Evolutionary conservation across 2,329 filamentous ascomycete species (phyloP), one percentile per base, ranked within the genome.

Genomic region (Coniella lustricola): DNA sequence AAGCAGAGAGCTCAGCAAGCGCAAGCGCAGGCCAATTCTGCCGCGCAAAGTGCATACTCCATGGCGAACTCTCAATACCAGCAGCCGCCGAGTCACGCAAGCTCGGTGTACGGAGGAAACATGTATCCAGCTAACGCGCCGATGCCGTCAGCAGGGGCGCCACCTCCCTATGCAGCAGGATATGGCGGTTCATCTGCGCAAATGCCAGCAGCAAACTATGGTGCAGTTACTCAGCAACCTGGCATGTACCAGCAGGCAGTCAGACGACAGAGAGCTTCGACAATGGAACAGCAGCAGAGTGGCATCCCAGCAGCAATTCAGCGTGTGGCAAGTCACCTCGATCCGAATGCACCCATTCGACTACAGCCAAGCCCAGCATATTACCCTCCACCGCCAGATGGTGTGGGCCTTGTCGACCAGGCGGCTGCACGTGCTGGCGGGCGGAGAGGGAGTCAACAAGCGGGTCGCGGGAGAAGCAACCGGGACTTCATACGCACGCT

Each of bases 301-400:
- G 91, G 91, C 2, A 95, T 98, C 51, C 93, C 93, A 4, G 84
- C 87, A 13, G 84, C 90, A 3, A 88, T 98, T 50, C 93, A 98
- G 67, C 79, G 93, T 58, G 93, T 98, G 18, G 93, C 93, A 36
- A 95, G 90, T 63, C 91, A 97, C 66, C 78, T 98, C 38, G 93
- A 98, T 62, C 93, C 93, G 2, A 97, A 82, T 59, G 87, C 90
- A 52, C 93, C 93, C 0, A 97, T 98, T 60, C 81, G 93, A 43
- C 69, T 97, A 49, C 93, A 98, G 63, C 93, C 93, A 2, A 96
- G 90, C 58, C 93, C 93, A 4, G 93, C 93, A 2, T 98, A 98
- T 67, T 98, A 97, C 59, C 93, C 93, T 10, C 93, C 93, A 17
- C 87, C 91, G 2, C 82, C 86, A 7, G 91, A 97, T 56, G 87